Percentiles rank a stretch among this genome's conserved stretches.
Conservation (phyloP, 2,329 filamentous ascomycete genomes). For the Helminthosporium solani region DNA sequence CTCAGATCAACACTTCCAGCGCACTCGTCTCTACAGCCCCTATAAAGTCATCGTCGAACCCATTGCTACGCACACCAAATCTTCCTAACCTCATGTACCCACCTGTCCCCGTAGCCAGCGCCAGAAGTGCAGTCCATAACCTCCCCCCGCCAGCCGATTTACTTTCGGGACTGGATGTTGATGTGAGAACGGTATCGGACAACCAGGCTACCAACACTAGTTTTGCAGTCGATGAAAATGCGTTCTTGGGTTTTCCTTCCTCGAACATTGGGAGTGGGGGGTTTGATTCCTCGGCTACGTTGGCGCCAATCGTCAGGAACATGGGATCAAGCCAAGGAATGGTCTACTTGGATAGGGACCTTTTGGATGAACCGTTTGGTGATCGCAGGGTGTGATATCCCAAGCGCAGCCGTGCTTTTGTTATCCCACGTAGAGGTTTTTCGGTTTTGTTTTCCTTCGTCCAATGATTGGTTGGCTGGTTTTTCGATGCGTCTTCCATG, state of each 20-base stretch:
- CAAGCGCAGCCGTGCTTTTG: background rate
- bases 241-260: background rate
- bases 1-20: constrained; percentile 1
- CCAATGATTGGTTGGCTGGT: too few species aligned
- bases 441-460: too few species aligned
- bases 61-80: constrained; percentile 27
- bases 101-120: constrained; percentile 29
- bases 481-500: background rate
- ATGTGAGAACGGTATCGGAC: constrained; percentile 3
- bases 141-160: constrained; percentile 37
- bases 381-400: background rate
- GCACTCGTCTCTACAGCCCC: background rate
- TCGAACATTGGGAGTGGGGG: background rate
- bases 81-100: constrained; percentile 35
- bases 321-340: background rate
- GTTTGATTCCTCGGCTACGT: constrained; percentile 1
- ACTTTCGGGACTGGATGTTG: constrained; percentile 27
- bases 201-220: background rate
- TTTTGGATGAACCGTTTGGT: background rate
- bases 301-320: background rate
- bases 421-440: too few species aligned
- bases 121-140: constrained; percentile 28
- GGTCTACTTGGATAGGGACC: background rate
- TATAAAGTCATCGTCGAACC: constrained; percentile 8
- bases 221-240: background rate